Evolutionary conservation across 2,329 filamentous ascomycete genomes (phyloP).

Genomic region (Penicillium sp.): DNA sequence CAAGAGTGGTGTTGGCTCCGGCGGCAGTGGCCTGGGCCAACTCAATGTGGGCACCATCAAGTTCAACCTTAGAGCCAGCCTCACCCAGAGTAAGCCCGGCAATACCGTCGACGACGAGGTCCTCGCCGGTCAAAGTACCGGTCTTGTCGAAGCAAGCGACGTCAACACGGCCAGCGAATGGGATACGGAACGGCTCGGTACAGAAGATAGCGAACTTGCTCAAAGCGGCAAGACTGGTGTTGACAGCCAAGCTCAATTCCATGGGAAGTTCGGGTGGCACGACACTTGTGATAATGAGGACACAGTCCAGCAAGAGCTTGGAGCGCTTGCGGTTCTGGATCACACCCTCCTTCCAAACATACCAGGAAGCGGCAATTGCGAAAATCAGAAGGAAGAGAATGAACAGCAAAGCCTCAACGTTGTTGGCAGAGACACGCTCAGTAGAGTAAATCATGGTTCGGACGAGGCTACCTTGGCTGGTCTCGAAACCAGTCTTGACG

Average conservation of each 20-base stretch:
- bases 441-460: conserved; percentile 99
- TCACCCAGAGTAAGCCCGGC: conserved; percentile 80
- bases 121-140: conserved; percentile 92
- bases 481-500: conserved; percentile 97
- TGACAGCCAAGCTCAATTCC: conserved; percentile 96
- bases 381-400: conserved; percentile 96
- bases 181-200: conserved; percentile 97
- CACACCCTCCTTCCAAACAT: conserved; percentile 97
- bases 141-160: conserved; percentile 99
- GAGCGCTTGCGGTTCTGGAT: conserved; percentile 92
- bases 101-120: conserved; percentile 94
- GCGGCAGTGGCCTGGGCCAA: conserved; percentile 71
- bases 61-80: conserved; percentile 65
- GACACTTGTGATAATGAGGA: conserved; percentile 96
- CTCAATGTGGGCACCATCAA: conserved; percentile 79
- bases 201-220: conserved; percentile 98
- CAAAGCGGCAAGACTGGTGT: conserved; percentile 91
- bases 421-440: conserved; percentile 97
- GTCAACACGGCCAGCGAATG: conserved; percentile 91
- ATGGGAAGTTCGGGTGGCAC: conserved; percentile 98
- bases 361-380: conserved; percentile 96
- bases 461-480: conserved; percentile 94
- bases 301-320: conserved; percentile 93
- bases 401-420: conserved; percentile 92
- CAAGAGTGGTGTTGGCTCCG: conserved; percentile 81